Evolutionary conservation across 106 monocot species (phyloP).

Genomic region (Allium cepa): DNA sequence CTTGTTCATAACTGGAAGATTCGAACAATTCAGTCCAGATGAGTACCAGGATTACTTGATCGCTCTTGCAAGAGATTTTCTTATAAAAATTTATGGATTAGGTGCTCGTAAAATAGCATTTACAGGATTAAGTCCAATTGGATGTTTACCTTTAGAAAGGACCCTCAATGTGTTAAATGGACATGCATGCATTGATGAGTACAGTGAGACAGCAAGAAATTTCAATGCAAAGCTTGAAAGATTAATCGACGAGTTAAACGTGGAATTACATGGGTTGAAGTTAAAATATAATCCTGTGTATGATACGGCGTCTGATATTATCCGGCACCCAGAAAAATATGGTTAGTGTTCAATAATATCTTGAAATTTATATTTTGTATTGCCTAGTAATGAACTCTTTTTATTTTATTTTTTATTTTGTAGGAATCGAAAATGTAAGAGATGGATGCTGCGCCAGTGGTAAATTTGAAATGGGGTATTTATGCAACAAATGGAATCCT

Average conservation of each 20-base stretch:
- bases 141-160: slow-evolving; percentile 75
- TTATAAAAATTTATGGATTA: slow-evolving; percentile 37
- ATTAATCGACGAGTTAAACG: slow-evolving; percentile 6
- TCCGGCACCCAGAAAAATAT: slow-evolving; percentile 27
- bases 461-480: slow-evolving; percentile 36
- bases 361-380: too few relatives aligned
- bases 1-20: slow-evolving; percentile 25
- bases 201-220: slow-evolving; percentile 39
- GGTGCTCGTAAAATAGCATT: slow-evolving; percentile 62
- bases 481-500: slow-evolving; percentile 25
- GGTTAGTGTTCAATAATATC: too few relatives aligned
- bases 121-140: slow-evolving; percentile 50
- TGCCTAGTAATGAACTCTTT: too few relatives aligned
- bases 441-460: slow-evolving; percentile 53
- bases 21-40: slow-evolving; percentile 22
- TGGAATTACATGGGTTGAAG: slow-evolving; percentile 26
- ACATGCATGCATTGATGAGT: slow-evolving; percentile 44
- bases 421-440: slow-evolving; percentile 43
- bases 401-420: neutral
- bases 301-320: slow-evolving; percentile 13
- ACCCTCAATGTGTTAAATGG: slow-evolving; percentile 18
- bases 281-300: slow-evolving; percentile 20
- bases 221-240: slow-evolving; percentile 51
- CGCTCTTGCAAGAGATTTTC: slow-evolving; percentile 33
- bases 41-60: slow-evolving; percentile 57